phyloP scores from a whole-genome alignment of 2,329 filamentous ascomycete genomes.

The Neophaeococcomyces mojaviensis region DNA sequence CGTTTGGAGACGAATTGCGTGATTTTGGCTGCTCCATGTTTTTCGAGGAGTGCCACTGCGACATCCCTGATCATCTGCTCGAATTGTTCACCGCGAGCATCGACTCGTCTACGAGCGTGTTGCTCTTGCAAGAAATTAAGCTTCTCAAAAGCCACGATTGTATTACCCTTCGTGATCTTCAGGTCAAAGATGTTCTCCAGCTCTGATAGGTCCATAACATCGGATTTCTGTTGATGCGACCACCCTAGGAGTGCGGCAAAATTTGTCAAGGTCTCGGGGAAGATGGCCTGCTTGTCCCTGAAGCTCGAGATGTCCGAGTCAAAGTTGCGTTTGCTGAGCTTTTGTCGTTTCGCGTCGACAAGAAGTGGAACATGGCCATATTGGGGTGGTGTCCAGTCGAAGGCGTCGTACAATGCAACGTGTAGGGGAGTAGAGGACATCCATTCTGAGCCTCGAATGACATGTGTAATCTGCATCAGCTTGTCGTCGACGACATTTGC shows the following conservation, averaged over 20 bases:
- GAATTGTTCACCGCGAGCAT: slow-evolving; percentile 37
- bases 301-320: slow-evolving; percentile 55
- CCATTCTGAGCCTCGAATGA: slow-evolving; percentile 92
- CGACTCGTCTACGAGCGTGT: slow-evolving; percentile 50
- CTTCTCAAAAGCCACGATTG: slow-evolving; percentile 73
- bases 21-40: slow-evolving; percentile 15
- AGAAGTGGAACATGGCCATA: slow-evolving; percentile 77
- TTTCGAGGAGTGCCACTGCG: slow-evolving; percentile 16
- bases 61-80: slow-evolving; percentile 31
- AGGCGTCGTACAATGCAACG: slow-evolving; percentile 65
- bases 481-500: slow-evolving; percentile 97
- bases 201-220: slow-evolving; percentile 63
- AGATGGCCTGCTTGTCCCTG: slow-evolving; percentile 49
- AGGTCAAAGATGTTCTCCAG: slow-evolving; percentile 69
- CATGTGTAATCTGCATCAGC: slow-evolving; percentile 90
- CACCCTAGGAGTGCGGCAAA: slow-evolving; percentile 82
- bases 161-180: slow-evolving; percentile 86
- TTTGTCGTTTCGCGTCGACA: slow-evolving; percentile 60
- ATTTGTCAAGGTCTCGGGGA: slow-evolving; percentile 62
- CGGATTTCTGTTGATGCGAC: slow-evolving; percentile 61
- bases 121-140: slow-evolving; percentile 69
- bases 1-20: slow-evolving; percentile 21
- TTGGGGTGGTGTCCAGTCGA: slow-evolving; percentile 64
- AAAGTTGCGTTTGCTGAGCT: slow-evolving; percentile 79
- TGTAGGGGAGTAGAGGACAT: slow-evolving; percentile 85